Percentiles rank a stretch among this genome's conserved stretches.
Conservation (phyloP, 345 rosid genomes). For the Noccaea caerulescens region DNA sequence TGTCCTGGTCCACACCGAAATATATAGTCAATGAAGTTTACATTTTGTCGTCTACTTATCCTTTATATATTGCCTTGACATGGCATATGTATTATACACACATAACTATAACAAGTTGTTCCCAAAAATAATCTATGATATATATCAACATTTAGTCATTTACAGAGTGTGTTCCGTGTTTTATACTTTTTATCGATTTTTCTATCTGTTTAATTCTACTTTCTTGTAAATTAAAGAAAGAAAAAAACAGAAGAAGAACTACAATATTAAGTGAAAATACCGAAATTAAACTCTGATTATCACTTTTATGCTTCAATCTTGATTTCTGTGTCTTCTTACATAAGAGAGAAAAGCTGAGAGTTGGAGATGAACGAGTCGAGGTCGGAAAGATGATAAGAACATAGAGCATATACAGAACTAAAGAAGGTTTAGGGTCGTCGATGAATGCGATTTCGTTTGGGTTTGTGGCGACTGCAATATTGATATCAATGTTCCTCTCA, state of each 20-base stretch:
- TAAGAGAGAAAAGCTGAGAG: neutral
- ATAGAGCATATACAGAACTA: constrained; percentile 61
- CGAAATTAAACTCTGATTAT: neutral
- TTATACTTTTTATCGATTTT: neutral
- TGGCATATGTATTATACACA: neutral
- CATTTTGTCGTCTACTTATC: neutral
- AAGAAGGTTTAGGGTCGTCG: constrained; percentile 56
- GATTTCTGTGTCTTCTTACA: neutral
- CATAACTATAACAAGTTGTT: neutral
- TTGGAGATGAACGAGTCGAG: constrained; percentile 51
- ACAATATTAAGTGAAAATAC: neutral
- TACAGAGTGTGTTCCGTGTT: neutral
- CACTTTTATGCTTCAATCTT: neutral
- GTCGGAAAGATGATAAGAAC: constrained; percentile 51
- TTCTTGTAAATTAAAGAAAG: neutral
- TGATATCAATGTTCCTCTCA: constrained; percentile 67
- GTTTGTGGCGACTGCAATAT: constrained; percentile 77
- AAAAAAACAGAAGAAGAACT: neutral
- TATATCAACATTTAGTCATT: neutral
- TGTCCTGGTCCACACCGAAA: too few species aligned
- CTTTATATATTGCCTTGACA: neutral
- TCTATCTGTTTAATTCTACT: neutral
- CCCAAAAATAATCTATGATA: too few species aligned
- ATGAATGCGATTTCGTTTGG: constrained; percentile 78
- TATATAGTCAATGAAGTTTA: too few species aligned